Evolutionary conservation across 2,329 filamentous ascomycete species (phyloP), one percentile per base, ranked within the genome.

Genomic region (Botrytis tulipae): DNA sequence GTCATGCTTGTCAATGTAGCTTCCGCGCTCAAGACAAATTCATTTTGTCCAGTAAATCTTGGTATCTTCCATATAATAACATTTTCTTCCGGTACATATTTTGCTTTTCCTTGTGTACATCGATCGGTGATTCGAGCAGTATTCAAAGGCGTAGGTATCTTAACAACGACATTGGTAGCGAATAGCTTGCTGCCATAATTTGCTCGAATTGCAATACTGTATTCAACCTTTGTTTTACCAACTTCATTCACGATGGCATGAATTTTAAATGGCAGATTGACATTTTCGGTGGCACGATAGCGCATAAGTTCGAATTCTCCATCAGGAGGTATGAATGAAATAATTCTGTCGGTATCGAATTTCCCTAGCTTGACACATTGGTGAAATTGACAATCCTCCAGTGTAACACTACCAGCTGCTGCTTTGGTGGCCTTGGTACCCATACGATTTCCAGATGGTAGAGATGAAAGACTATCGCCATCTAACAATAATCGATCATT

Each of bases 21-120:
- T 83, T 99, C 97, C 16, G 96, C 96, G 79, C 92, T 97, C 74
- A 99, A 87, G 20, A 99, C 95, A 77, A 92, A 99, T 83, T 99
- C 96, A 84, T 92, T 95, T 84, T 98, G 94, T n/a, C 96, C 96
- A 0, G 95, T 96, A 84, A 99, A 99, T n/a, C 96, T 89, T 20
- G 95, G 92, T 78, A 99, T 98, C 87, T 98, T 98, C 96, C 96
- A 99, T 20, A 98, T 92, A 76, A 99, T 98, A 80, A 95, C 94
- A 86, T 99, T 99, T 81, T 98, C 95, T 76, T 95, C 93, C 0
- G 96, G 97, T 84, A 99, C 97, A 83, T 99, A 99, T 84, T 98
- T 98, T 73, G 96, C 96, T 82, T 98, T 97, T 74, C 96, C 97
- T 83, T 98, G 95, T 1, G 93, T 96, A 75, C 95, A 97, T 68